A percentile compares a stretch with the other conserved stretches of the same genome.
These are phyloP conservation scores for Beta corolliflora DNA, from an alignment of 179 eudicot species.

Conservation along the genomic window DNA sequence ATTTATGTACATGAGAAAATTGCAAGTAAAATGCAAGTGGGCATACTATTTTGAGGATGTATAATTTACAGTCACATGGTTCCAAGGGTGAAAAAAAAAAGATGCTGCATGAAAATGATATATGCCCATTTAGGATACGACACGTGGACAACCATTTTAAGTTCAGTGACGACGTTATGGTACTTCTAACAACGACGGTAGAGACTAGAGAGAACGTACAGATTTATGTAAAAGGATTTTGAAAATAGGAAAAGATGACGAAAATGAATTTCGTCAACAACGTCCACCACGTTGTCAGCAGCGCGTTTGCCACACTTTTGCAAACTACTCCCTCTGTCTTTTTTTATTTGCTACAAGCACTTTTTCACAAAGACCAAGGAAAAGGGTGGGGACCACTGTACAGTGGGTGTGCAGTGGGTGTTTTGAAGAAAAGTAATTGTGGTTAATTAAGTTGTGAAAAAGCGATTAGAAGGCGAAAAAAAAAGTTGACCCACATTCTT, in stretches of 20 bases:
- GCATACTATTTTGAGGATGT: conserved; percentile 26
- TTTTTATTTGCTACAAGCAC: no score
- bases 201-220: background rate
- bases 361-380: no score
- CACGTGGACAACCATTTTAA: conserved; percentile 32
- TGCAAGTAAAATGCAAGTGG: conserved; percentile 29
- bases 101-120: conserved; percentile 36
- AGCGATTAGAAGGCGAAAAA: no score
- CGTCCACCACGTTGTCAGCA: background rate
- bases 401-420: no score
- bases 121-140: conserved; percentile 9
- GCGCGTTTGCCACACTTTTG: background rate
- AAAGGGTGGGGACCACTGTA: no score
- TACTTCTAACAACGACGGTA: conserved; percentile 24
- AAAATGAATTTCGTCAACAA: background rate
- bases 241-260: no score
- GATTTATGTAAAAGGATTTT: background rate
- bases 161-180: conserved; percentile 28
- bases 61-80: conserved; percentile 30
- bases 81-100: background rate
- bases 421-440: no score
- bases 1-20: conserved; percentile 7
- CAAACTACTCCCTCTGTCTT: background rate
- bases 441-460: no score
- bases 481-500: no score